Conservation (phyloP, 148 eudicot species). For the Fallopia convolvulus region DNA sequence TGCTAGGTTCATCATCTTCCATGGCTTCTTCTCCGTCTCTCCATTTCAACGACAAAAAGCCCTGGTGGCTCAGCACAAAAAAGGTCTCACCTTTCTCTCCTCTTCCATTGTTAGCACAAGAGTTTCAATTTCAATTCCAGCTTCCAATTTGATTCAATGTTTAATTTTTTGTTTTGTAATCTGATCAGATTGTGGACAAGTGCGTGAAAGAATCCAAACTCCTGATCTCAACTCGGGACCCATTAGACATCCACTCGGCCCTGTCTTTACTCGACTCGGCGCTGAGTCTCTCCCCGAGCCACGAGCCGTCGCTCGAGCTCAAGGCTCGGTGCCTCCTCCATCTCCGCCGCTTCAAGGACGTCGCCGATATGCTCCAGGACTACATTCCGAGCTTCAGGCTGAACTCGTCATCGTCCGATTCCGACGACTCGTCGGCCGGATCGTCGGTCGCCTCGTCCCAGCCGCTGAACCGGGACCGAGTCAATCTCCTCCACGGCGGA, state of each 20-base stretch:
- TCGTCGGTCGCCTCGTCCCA: constrained; percentile 55
- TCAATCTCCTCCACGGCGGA: constrained; percentile 40
- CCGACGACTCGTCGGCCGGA: constrained; percentile 40
- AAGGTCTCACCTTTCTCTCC: constrained; percentile 39
- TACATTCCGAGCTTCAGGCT: constrained; percentile 70
- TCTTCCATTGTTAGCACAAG: background rate
- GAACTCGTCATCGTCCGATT: constrained; percentile 28
- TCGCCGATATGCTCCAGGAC: constrained; percentile 79
- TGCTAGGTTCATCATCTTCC: constrained; percentile 6
- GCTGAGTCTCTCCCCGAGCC: constrained; percentile 47
- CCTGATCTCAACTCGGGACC: constrained; percentile 53
- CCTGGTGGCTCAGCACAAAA: constrained; percentile 92
- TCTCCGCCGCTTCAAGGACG: constrained; percentile 68
- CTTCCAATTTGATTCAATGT: background rate
- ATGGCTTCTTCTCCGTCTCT: constrained; percentile 48
- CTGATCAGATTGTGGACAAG: constrained; percentile 61
- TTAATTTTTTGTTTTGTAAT: background rate
- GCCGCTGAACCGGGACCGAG: constrained; percentile 45
- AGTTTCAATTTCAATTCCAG: background rate
- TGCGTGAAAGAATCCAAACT: constrained; percentile 58
- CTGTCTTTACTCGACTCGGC: constrained; percentile 59
- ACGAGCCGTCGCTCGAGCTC: constrained; percentile 58
- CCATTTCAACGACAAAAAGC: constrained; percentile 45
- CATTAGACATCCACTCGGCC: constrained; percentile 50
- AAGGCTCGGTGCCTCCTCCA: constrained; percentile 67